These are phyloP conservation scores for Silene uniflora DNA, from an alignment of 148 eudicot genomes.

Conservation along the genomic window DNA sequence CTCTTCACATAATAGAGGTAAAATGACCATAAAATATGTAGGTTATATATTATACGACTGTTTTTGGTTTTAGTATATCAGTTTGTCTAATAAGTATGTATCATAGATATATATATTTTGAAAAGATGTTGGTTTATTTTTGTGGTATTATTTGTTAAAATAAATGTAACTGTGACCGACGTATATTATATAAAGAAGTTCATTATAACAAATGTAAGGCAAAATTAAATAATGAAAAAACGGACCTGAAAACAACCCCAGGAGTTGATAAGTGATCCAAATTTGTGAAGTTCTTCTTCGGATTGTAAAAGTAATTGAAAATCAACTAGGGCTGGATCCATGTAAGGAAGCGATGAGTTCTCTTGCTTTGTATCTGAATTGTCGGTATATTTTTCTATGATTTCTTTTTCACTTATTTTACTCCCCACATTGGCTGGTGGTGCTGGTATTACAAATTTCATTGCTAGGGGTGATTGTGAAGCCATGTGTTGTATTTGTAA, in stretches of 20 bases:
- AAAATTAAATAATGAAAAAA: background rate
- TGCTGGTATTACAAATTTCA: background rate
- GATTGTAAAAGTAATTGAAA: background rate
- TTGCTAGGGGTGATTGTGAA: background rate
- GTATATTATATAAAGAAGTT: too few species aligned
- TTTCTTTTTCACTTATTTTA: background rate
- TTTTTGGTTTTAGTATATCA: too few species aligned
- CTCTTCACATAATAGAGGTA: too few species aligned
- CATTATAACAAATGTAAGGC: too few species aligned
- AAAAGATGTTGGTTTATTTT: too few species aligned
- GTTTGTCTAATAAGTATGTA: too few species aligned
- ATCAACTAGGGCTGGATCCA: background rate
- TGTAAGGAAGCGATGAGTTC: background rate
- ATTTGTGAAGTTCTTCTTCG: conserved; percentile 30
- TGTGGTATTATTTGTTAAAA: too few species aligned
- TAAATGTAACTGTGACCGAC: too few species aligned
- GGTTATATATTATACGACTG: too few species aligned
- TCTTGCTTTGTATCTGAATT: background rate
- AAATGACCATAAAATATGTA: too few species aligned
- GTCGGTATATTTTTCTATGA: background rate
- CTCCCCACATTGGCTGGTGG: background rate
- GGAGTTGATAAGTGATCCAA: conserved; percentile 31
- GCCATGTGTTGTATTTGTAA: too few species aligned
- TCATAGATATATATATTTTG: too few species aligned
- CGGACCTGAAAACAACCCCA: conserved; percentile 52